These are phyloP conservation scores for Penicillium mononematosum DNA, from an alignment of 495 filamentous ascomycete genomes.

Conservation along the genomic window DNA sequence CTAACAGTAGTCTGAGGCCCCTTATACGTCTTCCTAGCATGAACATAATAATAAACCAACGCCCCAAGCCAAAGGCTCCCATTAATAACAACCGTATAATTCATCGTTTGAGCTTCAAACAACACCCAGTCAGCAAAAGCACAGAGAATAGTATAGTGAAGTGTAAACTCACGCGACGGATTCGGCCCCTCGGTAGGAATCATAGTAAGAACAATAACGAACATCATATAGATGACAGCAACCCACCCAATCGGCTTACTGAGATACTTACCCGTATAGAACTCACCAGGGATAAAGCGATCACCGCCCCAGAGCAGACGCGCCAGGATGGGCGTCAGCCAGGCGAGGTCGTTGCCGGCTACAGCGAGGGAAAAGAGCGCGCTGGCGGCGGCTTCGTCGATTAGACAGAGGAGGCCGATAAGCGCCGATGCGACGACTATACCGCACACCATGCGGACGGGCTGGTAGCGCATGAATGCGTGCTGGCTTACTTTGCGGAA, in stretches of 20 bases:
- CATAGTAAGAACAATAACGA: constrained; percentile 53
- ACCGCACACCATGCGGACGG: constrained; percentile 61
- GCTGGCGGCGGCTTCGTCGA: constrained; percentile 56
- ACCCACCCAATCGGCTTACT: constrained; percentile 55
- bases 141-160: neutral
- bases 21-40: constrained; percentile 69
- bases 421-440: constrained; percentile 51
- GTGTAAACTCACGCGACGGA: constrained; percentile 34
- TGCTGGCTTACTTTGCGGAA: constrained; percentile 56
- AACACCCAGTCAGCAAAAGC: constrained; percentile 3
- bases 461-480: constrained; percentile 53
- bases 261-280: constrained; percentile 53
- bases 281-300: constrained; percentile 62
- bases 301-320: constrained; percentile 61
- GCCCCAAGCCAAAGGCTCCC: constrained; percentile 59
- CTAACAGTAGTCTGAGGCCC: constrained; percentile 66
- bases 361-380: constrained; percentile 64
- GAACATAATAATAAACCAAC: constrained; percentile 60
- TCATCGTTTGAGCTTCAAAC: constrained; percentile 52
- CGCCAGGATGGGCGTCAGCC: constrained; percentile 61
- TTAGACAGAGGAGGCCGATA: constrained; percentile 59
- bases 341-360: constrained; percentile 61
- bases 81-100: constrained; percentile 66
- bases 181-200: constrained; percentile 54
- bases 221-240: constrained; percentile 52